Conservation (phyloP, 441 rosid species). For the Arabidopsis lyrata region DNA sequence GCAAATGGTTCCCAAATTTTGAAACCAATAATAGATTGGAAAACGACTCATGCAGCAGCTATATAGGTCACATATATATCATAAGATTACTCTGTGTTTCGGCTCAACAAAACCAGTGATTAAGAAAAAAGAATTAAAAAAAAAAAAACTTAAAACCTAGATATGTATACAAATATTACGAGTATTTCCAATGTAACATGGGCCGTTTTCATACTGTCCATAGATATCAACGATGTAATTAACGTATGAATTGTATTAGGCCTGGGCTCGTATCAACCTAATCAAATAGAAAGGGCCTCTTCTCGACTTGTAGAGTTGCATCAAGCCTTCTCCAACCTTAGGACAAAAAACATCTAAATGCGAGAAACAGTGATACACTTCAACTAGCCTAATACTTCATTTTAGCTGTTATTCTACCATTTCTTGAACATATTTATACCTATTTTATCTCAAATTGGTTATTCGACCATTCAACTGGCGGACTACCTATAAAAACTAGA, state of each 20-base stretch:
- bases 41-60: constrained; percentile 4
- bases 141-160: too few relatives aligned
- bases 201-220: constrained; percentile 4
- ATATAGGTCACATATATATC: not conserved
- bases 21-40: constrained; percentile 16
- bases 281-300: constrained; percentile 11
- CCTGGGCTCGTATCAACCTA: constrained; percentile 4
- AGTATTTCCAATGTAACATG: constrained; percentile 1
- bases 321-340: not conserved
- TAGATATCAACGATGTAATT: not conserved
- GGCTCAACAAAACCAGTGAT: not conserved
- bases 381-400: not conserved
- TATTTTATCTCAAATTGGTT: not conserved
- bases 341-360: not conserved
- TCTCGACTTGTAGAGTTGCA: constrained; percentile 17
- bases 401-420: too few relatives aligned
- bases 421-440: not conserved
- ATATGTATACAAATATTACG: too few relatives aligned
- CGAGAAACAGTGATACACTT: not conserved
- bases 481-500: not conserved
- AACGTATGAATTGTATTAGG: constrained; percentile 1
- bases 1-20: constrained; percentile 1
- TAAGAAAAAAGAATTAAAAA: too few relatives aligned
- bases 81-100: not conserved
- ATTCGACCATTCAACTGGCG: not conserved